Evolutionary conservation across 1,139 yeast genomes (phyloP).

Genomic region (Geotrichum cucujoidarum): DNA sequence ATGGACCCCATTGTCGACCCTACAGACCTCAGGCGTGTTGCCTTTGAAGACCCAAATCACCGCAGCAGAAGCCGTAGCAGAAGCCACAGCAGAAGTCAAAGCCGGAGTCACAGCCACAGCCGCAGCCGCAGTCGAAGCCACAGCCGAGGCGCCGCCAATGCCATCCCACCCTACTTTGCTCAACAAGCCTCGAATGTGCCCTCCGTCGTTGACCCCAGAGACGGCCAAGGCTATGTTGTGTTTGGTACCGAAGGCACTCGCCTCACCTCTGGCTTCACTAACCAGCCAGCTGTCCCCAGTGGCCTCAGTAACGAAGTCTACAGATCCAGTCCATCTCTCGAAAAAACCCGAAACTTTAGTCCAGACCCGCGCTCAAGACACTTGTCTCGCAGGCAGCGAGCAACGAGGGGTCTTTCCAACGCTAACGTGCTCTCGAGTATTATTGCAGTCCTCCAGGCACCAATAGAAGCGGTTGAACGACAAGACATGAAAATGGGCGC

Average conservation of each 20-base stretch:
- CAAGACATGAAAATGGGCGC: neutral
- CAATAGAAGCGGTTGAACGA: neutral
- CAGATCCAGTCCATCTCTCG: too few species aligned
- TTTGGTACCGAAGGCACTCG: neutral
- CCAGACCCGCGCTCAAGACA: too few species aligned
- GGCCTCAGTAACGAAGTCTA: too few species aligned
- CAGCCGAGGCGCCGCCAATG: neutral
- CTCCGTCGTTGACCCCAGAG: neutral
- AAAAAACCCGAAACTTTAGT: too few species aligned
- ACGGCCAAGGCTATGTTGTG: neutral
- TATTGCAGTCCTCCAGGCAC: slow-evolving; percentile 1
- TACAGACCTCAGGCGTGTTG: neutral
- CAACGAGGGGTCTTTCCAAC: too few species aligned
- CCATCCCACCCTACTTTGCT: neutral
- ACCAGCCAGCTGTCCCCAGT: neutral
- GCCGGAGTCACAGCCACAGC: neutral
- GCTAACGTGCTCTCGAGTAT: too few species aligned
- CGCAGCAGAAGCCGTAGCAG: too few species aligned
- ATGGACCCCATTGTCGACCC: slow-evolving; percentile 2
- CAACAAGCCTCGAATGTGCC: neutral
- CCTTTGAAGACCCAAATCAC: too few species aligned
- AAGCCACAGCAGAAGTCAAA: too few species aligned
- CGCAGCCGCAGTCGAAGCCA: neutral
- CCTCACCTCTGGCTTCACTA: neutral
- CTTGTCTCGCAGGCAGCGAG: too few species aligned